Percentiles rank a stretch among this genome's conserved stretches.
Evolutionary conservation across 306 rosid species (phyloP).

Genomic region (Prinsepia uniflora): DNA sequence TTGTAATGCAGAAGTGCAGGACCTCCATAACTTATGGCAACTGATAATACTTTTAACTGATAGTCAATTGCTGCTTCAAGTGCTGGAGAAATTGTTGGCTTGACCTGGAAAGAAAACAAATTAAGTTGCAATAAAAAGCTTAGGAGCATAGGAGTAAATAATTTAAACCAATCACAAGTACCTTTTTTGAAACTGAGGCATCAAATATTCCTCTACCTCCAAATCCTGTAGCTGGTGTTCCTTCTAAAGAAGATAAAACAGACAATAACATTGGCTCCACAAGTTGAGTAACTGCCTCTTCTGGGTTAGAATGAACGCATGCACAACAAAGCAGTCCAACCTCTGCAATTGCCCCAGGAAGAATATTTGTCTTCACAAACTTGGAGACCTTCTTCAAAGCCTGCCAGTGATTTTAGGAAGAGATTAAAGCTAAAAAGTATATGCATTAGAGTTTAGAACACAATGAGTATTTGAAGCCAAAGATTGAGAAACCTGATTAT

Average conservation of each 20-base stretch:
- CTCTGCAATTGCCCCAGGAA: conserved; percentile 97
- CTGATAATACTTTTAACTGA: conserved; percentile 82
- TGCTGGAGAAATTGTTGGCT: conserved; percentile 86
- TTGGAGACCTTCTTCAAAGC: conserved; percentile 91
- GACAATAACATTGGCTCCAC: conserved; percentile 80
- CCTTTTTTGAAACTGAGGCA: conserved; percentile 59
- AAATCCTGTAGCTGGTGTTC: conserved; percentile 75
- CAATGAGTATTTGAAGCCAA: conserved; percentile 17
- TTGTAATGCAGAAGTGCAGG: conserved; percentile 63
- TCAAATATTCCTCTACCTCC: conserved; percentile 67
- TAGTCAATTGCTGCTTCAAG: conserved; percentile 93
- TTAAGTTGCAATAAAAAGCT: conserved; percentile 28
- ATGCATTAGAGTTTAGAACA: conserved; percentile 3
- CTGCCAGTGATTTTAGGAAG: conserved; percentile 40
- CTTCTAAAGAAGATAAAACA: conserved; percentile 76
- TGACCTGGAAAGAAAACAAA: conserved; percentile 53
- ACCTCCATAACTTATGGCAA: conserved; percentile 87
- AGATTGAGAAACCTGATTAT: conserved; percentile 63
- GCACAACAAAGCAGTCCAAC: conserved; percentile 99
- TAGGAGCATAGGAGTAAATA: conserved; percentile 23
- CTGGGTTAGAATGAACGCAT: conserved; percentile 87
- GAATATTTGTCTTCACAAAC: conserved; percentile 94
- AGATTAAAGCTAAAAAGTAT: conserved; percentile 21
- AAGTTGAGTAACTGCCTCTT: conserved; percentile 78
- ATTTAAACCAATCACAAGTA: conserved; percentile 29